Evolutionary conservation across 768 basidiomycete genomes (phyloP), one percentile per base, ranked within the genome.

Genomic region (Suillus hirtellus): DNA sequence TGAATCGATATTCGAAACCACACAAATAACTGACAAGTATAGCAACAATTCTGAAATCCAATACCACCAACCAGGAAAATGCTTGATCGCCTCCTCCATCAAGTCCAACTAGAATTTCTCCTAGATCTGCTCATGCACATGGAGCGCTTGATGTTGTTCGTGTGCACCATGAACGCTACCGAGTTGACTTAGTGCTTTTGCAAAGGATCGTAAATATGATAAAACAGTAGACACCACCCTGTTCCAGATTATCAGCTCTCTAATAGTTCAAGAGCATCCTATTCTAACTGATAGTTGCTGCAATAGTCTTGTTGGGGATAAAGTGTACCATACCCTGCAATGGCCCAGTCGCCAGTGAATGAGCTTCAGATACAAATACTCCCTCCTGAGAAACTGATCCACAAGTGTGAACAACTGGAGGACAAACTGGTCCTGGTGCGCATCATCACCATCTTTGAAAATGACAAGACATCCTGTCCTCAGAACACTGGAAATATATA

Each of bases 391-490:
- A 31, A 99, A 76, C 56, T 92, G 84, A 72, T 99, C 95, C 97
- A 99, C 99, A 31, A 99, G 86, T 19, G 95, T 97, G 75, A 99
- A 96, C n/a, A 99, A 82, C 75, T 99, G 97, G 58, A 99, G 90
- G 35, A 99, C 96, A 43, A 99, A 86, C 74, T 99, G 97, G 73
- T 99, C 97, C 75, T 99, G 97, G 24, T 97, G 89, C 83, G 99
- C 90, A 72, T 99, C 97, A 72, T 99, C 97, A 15, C 97, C 97
- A 68, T 98, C 96, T 77, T 99, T 99, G 84, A 99, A 98, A 64
- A 99, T 99, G 59, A 98, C 85, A 0, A 95, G 92, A 75, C 90
- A 99, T 72, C 95, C 92, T 15, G 87, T 84, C 89, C 62, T 93
- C 90, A 11, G 87, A 80, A 68, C 92, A 91, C 68, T 93, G 89